A percentile compares a stretch with the other conserved stretches of the same genome.
Evolutionary conservation across 2,329 filamentous ascomycete species (phyloP).

Genomic region (Rasamsonia emersonii): DNA sequence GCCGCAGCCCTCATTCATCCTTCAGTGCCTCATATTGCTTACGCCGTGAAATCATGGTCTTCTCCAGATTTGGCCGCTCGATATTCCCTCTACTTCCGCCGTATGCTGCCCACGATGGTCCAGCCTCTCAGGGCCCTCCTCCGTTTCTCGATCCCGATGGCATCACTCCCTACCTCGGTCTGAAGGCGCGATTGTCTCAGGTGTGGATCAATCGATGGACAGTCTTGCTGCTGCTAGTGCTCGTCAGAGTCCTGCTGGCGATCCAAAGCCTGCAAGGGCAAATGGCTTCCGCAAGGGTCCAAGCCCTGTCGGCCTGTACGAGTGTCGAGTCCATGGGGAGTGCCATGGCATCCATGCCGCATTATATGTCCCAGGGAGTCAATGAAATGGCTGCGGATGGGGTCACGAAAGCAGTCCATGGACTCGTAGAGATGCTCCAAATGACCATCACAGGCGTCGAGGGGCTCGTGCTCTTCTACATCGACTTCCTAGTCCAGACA

Average conservation of each 20-base stretch:
- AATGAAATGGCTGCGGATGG: constrained; percentile 75
- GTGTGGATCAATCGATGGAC: constrained; percentile 98
- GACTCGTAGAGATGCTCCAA: constrained; percentile 67
- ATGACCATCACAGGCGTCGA: constrained; percentile 76
- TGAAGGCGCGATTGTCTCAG: constrained; percentile 83
- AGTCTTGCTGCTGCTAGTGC: constrained; percentile 73
- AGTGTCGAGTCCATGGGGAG: constrained; percentile 90
- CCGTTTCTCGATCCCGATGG: constrained; percentile 56
- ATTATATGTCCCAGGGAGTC: constrained; percentile 82
- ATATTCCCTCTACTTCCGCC: constrained; percentile 32
- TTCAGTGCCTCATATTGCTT: background rate
- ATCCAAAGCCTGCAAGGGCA: constrained; percentile 64
- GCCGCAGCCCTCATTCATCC: too few relatives aligned
- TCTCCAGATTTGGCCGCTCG: constrained; percentile 10
- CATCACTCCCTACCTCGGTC: constrained; percentile 84
- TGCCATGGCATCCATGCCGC: constrained; percentile 94
- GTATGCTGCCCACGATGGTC: constrained; percentile 35
- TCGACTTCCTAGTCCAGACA: constrained; percentile 83
- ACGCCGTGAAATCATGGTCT: constrained; percentile 5
- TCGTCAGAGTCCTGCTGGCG: constrained; percentile 71
- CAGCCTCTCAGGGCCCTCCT: constrained; percentile 45
- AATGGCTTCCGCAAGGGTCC: constrained; percentile 63
- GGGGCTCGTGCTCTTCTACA: constrained; percentile 80
- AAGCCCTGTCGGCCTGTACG: constrained; percentile 82
- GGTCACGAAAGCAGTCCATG: constrained; percentile 71